Percentiles rank a stretch among this genome's conserved stretches.
Evolutionary conservation across 768 basidiomycete species (phyloP).

Genomic region (Lanmaoa pseudosensibilis): DNA sequence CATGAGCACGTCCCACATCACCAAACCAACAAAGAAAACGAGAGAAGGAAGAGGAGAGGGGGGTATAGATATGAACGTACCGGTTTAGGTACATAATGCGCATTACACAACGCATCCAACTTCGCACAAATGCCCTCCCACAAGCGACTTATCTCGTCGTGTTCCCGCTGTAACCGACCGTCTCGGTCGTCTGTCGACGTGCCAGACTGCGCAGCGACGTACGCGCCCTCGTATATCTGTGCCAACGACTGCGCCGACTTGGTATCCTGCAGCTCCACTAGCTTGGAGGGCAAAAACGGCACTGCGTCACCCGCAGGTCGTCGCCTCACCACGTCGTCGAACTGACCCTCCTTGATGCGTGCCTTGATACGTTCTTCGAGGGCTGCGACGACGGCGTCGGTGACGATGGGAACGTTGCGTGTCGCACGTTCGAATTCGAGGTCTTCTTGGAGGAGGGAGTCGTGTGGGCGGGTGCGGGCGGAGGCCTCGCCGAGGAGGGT

Average conservation of each 20-base stretch:
- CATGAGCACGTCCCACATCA: not conserved
- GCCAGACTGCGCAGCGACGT: constrained; percentile 61
- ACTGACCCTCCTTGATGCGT: constrained; percentile 79
- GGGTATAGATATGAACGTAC: constrained; percentile 43
- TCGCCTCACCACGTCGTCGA: constrained; percentile 90
- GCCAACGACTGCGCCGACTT: constrained; percentile 89
- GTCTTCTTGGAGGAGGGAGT: constrained; percentile 90
- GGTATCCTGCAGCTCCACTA: constrained; percentile 86
- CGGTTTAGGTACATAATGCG: constrained; percentile 92
- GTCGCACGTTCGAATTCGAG: constrained; percentile 91
- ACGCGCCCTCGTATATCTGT: constrained; percentile 95
- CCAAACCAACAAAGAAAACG: not conserved
- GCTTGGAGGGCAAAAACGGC: constrained; percentile 86
- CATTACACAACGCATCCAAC: constrained; percentile 91
- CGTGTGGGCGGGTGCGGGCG: constrained; percentile 79
- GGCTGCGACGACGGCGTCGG: constrained; percentile 77
- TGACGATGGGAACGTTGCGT: constrained; percentile 85
- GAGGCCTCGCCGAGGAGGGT: constrained; percentile 88
- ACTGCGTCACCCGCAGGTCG: constrained; percentile 69
- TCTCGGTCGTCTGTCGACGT: constrained; percentile 73
- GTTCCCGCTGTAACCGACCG: constrained; percentile 84
- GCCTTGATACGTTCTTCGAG: constrained; percentile 91
- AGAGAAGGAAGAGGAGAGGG: not conserved
- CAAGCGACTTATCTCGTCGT: constrained; percentile 75
- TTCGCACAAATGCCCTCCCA: constrained; percentile 89